phyloP scores from a whole-genome alignment of 2,329 filamentous ascomycete species.

The Aspergillus sp. region DNA sequence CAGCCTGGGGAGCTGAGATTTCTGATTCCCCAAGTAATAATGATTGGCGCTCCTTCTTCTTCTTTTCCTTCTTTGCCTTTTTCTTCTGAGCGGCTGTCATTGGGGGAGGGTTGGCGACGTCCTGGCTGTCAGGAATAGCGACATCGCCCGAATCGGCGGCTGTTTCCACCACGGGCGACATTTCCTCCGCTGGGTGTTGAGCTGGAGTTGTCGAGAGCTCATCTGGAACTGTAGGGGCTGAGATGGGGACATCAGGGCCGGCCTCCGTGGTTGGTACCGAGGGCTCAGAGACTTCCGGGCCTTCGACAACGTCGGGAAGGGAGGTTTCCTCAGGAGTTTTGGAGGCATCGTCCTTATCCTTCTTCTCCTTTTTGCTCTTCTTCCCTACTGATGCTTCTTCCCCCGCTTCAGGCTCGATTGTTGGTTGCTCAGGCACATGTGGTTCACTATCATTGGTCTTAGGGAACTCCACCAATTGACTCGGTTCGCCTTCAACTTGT shows the following conservation, averaged over 20 bases:
- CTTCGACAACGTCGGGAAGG: background rate
- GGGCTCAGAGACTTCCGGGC: background rate
- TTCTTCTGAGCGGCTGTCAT: slow-evolving; percentile 26
- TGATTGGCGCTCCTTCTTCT: slow-evolving; percentile 17
- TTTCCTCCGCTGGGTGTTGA: slow-evolving; percentile 5
- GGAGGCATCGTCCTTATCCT: slow-evolving; percentile 9
- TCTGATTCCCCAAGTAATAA: background rate
- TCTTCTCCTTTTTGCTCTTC: slow-evolving; percentile 22
- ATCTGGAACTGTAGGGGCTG: slow-evolving; percentile 6
- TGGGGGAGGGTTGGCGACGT: slow-evolving; percentile 3
- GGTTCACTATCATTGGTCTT: slow-evolving; percentile 22
- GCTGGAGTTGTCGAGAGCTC: background rate
- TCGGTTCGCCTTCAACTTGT: slow-evolving; percentile 6
- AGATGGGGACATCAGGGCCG: background rate
- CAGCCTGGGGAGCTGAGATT: background rate
- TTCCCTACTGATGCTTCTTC: slow-evolving; percentile 17
- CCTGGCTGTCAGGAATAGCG: background rate
- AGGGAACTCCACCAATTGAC: slow-evolving; percentile 15
- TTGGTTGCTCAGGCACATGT: slow-evolving; percentile 18
- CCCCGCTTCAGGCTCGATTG: slow-evolving; percentile 14
- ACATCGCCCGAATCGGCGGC: slow-evolving; percentile 2
- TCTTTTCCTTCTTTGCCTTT: slow-evolving; percentile 29
- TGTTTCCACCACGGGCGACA: slow-evolving; percentile 6
- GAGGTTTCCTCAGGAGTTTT: slow-evolving; percentile 4
- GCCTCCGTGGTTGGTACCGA: background rate